A percentile compares a stretch with the other conserved stretches of the same genome.
Evolutionary conservation across 2,329 filamentous ascomycete species (phyloP).

Genomic region (Fusarium sp.): DNA sequence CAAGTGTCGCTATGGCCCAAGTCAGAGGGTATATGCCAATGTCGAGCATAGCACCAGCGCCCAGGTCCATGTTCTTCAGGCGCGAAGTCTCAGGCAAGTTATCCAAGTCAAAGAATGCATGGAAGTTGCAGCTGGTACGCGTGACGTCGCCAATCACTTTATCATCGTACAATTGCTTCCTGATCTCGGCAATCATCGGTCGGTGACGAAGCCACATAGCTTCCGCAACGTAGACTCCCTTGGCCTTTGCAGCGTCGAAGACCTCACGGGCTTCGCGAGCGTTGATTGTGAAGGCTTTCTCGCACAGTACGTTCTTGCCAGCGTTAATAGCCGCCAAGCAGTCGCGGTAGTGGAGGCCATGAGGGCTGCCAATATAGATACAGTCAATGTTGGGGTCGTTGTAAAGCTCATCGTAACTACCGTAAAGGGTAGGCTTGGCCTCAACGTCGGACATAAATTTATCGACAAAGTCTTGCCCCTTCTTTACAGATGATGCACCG

Average conservation of each 20-base stretch:
- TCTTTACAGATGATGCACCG: background rate
- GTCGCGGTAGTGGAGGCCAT: constrained; percentile 50
- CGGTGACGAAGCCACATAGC: constrained; percentile 53
- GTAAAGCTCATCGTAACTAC: constrained; percentile 47
- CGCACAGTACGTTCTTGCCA: constrained; percentile 53
- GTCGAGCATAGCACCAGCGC: background rate
- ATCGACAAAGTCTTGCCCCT: background rate
- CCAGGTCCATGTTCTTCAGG: background rate
- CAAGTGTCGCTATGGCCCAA: constrained; percentile 4
- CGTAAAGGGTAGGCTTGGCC: background rate
- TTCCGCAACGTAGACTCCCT: constrained; percentile 51
- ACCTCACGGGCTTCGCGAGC: constrained; percentile 41
- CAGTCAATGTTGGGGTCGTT: constrained; percentile 48
- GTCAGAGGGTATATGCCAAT: constrained; percentile 45
- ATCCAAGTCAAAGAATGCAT: background rate
- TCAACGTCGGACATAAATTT: background rate
- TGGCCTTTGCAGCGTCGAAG: constrained; percentile 43
- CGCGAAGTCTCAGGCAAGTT: background rate
- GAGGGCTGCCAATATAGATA: constrained; percentile 52
- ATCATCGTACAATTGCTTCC: constrained; percentile 48
- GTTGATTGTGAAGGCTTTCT: constrained; percentile 50
- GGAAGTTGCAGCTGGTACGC: background rate
- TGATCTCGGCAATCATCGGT: constrained; percentile 42
- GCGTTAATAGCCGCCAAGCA: constrained; percentile 48
- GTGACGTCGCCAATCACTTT: constrained; percentile 53